Evolutionary conservation across 2,329 filamentous ascomycete species (phyloP).

Genomic region (Trichophyton mentagrophytes): DNA sequence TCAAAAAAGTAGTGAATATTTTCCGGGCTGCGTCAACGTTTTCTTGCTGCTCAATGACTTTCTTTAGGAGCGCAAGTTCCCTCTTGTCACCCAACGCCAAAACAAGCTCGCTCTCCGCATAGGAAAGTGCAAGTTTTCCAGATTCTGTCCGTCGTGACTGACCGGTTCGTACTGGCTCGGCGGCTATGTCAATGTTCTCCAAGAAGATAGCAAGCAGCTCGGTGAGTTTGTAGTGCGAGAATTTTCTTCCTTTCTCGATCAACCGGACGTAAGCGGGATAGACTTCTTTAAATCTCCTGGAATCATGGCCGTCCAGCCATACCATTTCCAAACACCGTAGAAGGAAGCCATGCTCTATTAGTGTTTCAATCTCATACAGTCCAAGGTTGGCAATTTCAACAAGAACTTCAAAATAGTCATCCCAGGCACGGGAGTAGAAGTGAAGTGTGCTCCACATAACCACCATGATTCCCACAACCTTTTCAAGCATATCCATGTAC

Average conservation of each 20-base stretch:
- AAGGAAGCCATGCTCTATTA: conserved; percentile 52
- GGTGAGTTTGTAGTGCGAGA: conserved; percentile 31
- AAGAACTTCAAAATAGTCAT: conserved; percentile 62
- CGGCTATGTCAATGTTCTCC: conserved; percentile 26
- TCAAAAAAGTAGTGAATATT: conserved; percentile 48
- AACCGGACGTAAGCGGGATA: conserved; percentile 37
- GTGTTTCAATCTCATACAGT: conserved; percentile 41
- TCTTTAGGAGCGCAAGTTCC: conserved; percentile 40
- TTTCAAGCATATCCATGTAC: conserved; percentile 21
- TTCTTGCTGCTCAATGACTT: conserved; percentile 51
- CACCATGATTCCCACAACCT: conserved; percentile 38
- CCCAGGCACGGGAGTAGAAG: conserved; percentile 53
- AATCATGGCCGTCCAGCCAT: conserved; percentile 42
- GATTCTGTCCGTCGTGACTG: conserved; percentile 16
- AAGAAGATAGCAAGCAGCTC: conserved; percentile 31
- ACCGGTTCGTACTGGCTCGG: conserved; percentile 18
- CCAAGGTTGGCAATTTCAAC: conserved; percentile 53
- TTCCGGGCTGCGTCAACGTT: conserved; percentile 39
- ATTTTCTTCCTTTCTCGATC: conserved; percentile 36
- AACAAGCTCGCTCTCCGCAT: conserved; percentile 24
- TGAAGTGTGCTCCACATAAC: conserved; percentile 53
- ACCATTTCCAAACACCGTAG: conserved; percentile 47
- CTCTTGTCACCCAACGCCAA: conserved; percentile 22
- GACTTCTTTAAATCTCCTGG: conserved; percentile 40
- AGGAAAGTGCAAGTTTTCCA: conserved; percentile 25